Evolutionary conservation across 2,329 filamentous ascomycete genomes (phyloP).

Genomic region (Aspergillus hiratsukae): DNA sequence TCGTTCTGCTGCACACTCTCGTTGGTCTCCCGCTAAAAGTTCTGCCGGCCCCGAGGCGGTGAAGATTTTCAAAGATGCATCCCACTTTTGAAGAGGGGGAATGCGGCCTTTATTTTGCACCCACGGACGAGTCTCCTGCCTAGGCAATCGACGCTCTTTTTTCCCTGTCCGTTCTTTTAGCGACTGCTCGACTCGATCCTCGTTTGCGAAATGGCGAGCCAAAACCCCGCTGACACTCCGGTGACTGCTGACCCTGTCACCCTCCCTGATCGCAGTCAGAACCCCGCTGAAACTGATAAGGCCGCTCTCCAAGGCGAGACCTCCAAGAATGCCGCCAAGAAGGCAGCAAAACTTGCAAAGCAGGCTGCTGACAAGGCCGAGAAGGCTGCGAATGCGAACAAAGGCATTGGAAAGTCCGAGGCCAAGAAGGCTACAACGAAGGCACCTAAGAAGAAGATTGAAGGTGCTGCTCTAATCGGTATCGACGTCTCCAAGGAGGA

Average conservation of each 20-base stretch:
- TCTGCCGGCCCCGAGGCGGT: slow-evolving; percentile 41
- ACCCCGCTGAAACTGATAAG: slow-evolving; percentile 38
- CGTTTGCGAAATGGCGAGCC: slow-evolving; percentile 27
- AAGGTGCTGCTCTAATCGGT: slow-evolving; percentile 67
- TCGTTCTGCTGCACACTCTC: slow-evolving; percentile 6
- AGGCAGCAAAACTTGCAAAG: slow-evolving; percentile 20
- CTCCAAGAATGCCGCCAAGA: slow-evolving; percentile 29
- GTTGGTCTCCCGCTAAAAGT: slow-evolving; percentile 31
- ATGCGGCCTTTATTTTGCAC: slow-evolving; percentile 6
- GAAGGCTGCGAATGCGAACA: slow-evolving; percentile 42
- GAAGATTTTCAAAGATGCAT: slow-evolving; percentile 29
- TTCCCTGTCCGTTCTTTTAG: slow-evolving; percentile 14
- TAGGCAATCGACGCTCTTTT: slow-evolving; percentile 14
- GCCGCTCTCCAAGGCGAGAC: slow-evolving; percentile 28
- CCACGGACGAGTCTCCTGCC: slow-evolving; percentile 7
- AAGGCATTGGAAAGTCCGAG: slow-evolving; percentile 42
- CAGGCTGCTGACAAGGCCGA: slow-evolving; percentile 44
- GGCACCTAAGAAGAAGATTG: slow-evolving; percentile 51
- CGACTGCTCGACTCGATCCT: slow-evolving; percentile 14
- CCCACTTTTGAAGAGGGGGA: slow-evolving; percentile 37
- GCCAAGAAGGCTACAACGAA: slow-evolving; percentile 43
- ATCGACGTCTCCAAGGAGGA: slow-evolving; percentile 81
- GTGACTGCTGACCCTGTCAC: slow-evolving; percentile 23
- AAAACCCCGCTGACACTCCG: slow-evolving; percentile 25
- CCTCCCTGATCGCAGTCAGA: slow-evolving; percentile 38